A percentile compares a stretch with the other conserved stretches of the same genome.
Conservation (phyloP, 768 basidiomycete genomes). For the Amanita thiersii region DNA sequence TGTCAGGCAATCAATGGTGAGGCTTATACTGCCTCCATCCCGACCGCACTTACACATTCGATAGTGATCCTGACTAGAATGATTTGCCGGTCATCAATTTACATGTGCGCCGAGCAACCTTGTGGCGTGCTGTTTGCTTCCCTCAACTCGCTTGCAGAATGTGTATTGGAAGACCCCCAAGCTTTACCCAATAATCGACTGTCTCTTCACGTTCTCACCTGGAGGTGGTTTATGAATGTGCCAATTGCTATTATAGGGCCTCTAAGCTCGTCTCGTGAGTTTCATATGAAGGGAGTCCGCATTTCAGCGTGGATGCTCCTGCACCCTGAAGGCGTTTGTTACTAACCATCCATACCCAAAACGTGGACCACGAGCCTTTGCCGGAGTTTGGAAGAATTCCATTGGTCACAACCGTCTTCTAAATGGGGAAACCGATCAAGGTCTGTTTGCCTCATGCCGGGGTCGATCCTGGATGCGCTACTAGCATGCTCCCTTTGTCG, state of each 20-base stretch:
- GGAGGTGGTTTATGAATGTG: too few relatives aligned
- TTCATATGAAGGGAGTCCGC: not conserved
- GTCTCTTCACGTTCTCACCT: too few relatives aligned
- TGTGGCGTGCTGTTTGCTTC: too few relatives aligned
- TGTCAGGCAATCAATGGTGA: constrained; percentile 7
- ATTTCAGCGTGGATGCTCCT: not conserved
- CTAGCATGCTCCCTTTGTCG: constrained; percentile 9
- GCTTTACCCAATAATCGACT: too few relatives aligned
- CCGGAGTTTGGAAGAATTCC: not conserved
- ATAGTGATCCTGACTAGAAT: too few relatives aligned
- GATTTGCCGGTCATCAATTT: too few relatives aligned
- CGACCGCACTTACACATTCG: not conserved
- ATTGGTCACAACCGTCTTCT: constrained; percentile 5
- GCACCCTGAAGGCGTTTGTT: not conserved
- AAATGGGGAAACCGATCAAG: constrained; percentile 7
- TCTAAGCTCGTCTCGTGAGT: not conserved
- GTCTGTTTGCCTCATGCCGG: constrained; percentile 7
- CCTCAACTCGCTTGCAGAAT: too few relatives aligned
- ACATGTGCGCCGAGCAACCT: too few relatives aligned
- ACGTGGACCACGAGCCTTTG: constrained; percentile 4
- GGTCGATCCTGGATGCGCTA: constrained; percentile 7
- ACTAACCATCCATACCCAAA: constrained; percentile 5
- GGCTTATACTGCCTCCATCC: constrained; percentile 1
- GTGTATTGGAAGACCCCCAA: too few relatives aligned
- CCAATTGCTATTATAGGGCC: too few relatives aligned